Evolutionary conservation across 2,329 filamentous ascomycete species (phyloP).

Genomic region (Ambrosiella cleistominuta): DNA sequence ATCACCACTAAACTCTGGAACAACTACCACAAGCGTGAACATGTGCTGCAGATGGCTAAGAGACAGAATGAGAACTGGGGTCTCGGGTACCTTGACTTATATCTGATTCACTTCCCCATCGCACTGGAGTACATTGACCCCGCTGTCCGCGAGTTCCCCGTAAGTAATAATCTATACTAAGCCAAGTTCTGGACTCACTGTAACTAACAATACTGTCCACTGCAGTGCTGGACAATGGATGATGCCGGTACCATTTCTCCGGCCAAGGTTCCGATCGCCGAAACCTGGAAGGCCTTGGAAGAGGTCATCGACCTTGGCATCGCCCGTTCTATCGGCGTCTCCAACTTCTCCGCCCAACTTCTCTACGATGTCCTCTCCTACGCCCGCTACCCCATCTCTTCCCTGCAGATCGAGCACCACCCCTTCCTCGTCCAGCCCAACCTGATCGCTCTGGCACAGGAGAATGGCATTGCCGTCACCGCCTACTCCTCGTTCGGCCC

Average conservation of each 20-base stretch:
- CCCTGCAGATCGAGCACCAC: constrained; percentile 80
- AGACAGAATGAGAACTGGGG: constrained; percentile 70
- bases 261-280: constrained; percentile 50
- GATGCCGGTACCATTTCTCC: constrained; percentile 8
- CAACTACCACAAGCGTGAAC: constrained; percentile 67
- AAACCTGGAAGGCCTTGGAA: constrained; percentile 76
- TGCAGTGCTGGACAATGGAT: constrained; percentile 11
- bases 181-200: not conserved
- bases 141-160: constrained; percentile 58
- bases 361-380: constrained; percentile 67
- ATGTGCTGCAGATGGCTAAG: constrained; percentile 56
- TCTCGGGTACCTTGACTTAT: constrained; percentile 79
- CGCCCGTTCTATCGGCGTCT: constrained; percentile 57
- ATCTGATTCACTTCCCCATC: constrained; percentile 77
- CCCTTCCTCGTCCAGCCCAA: constrained; percentile 65
- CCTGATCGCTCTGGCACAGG: constrained; percentile 51
- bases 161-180: constrained; percentile 25
- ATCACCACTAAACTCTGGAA: constrained; percentile 90
- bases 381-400: constrained; percentile 54
- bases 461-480: constrained; percentile 55
- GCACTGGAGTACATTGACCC: constrained; percentile 75
- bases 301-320: constrained; percentile 50
- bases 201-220: not conserved
- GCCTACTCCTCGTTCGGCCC: constrained; percentile 77
- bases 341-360: constrained; percentile 65